Percentiles rank a stretch among this genome's conserved stretches.
These are phyloP conservation scores for Paramyrothecium sp. DNA, from an alignment of 2,329 filamentous ascomycete genomes.

Conservation along the genomic window DNA sequence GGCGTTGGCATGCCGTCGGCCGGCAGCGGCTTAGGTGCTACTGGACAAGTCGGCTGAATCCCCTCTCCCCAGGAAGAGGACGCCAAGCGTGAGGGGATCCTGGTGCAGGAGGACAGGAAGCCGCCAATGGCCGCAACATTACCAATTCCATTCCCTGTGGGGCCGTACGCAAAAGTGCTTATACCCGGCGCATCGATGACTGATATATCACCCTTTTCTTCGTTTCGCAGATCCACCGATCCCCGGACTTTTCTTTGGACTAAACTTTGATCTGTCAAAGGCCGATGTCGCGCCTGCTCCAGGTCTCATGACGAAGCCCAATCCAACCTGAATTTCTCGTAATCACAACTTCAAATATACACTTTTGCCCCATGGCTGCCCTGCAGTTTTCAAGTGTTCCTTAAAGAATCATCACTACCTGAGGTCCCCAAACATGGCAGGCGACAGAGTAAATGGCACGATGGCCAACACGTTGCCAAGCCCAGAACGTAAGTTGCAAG, in stretches of 20 bases:
- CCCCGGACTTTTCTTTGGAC: neutral
- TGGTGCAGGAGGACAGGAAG: neutral
- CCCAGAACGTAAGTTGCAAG: slow-evolving; percentile 20
- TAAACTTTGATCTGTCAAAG: too few relatives aligned
- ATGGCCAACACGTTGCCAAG: slow-evolving; percentile 5
- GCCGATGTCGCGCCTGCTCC: too few relatives aligned
- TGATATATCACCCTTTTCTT: neutral
- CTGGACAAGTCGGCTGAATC: neutral
- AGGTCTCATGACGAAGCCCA: too few relatives aligned
- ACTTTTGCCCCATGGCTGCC: too few relatives aligned
- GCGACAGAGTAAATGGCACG: neutral
- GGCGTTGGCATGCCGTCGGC: neutral
- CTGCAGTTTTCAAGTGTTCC: too few relatives aligned
- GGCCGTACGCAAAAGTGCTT: neutral
- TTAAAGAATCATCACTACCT: neutral
- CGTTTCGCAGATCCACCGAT: neutral
- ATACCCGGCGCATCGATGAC: neutral
- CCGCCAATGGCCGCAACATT: neutral
- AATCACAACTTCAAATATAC: too few relatives aligned
- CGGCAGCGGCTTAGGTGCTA: neutral
- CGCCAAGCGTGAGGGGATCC: neutral
- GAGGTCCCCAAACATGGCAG: neutral
- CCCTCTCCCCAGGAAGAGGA: neutral
- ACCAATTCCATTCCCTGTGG: neutral
- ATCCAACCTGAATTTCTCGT: too few relatives aligned